Base-by-base conservation (phyloP, 1,139 yeast genomes). In the Ashbya aceris region DNA sequence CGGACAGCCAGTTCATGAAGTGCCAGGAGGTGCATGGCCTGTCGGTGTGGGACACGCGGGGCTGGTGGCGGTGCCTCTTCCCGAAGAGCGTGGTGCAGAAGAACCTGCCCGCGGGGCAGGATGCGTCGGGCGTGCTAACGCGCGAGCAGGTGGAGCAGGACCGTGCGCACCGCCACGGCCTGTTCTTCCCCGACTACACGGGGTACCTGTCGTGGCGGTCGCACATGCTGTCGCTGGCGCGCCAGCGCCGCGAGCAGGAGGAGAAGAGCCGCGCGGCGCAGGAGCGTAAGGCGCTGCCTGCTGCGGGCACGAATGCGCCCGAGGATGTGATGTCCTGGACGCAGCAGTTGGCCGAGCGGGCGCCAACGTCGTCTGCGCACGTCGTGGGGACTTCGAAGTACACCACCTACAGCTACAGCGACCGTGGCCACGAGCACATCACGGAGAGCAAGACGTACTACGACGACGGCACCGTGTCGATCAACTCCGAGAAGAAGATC, bases 31-130 rank as follows among this genome's bases (percentile, higher is more conserved):
- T 73, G 38, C 65, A 76, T 4, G 96, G 96, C 1, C 67, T 73
- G 12, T 74, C 85, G 1, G 77, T 79, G 7, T 87, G 95, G 95
- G 91, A 83, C 54, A 65, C 76, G 13, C 67, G 72, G 36, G 96
- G 96, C 0, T 73, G 77, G 60, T 87, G 96, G 96, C 73, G 87
- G 55, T 87, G 96, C 62, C 66, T 87, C 42, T 83, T 87, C 64
- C 95, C 95, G 27, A 70, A 71, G 45, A 59, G 71, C 13, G 68
- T 64, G 30, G 68, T 78, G 14, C 60, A 61, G 27, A 58, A 64
- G 27, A 64, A 61, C 37, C 30, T 48, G 13, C 41, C 42, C 8
- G 45, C 46, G 5, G 45, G 53, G 17, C 50, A 51, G 26, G 59
- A 58, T 28, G 30, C 49, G 40, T 39, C 38, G 10, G 31, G 30